Conservation (phyloP, 306 rosid genomes). For the Myrica gale region DNA sequence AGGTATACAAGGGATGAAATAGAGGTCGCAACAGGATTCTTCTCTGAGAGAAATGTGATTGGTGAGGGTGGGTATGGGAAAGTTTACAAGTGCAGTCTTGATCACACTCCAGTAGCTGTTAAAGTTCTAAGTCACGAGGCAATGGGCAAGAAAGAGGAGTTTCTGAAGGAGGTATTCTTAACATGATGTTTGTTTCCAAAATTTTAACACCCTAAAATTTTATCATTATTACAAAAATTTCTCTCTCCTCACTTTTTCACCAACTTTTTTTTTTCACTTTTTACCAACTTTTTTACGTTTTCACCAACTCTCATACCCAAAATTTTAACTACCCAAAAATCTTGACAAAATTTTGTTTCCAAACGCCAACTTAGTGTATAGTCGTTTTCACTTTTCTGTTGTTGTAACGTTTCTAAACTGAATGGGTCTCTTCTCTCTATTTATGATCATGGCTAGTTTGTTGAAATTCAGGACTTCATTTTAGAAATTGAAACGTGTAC, state of each 20-base stretch:
- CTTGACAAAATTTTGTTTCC: no score
- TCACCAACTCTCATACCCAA: no score
- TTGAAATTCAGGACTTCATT: constrained; percentile 19
- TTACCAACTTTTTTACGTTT: no score
- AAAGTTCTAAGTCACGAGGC: constrained; percentile 64
- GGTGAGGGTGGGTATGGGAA: constrained; percentile 97
- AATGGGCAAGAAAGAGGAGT: constrained; percentile 68
- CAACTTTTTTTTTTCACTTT: no score
- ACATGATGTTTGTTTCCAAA: no score
- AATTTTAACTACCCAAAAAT: no score
- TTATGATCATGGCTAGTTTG: constrained; percentile 11
- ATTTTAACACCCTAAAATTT: no score
- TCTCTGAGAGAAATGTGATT: constrained; percentile 54
- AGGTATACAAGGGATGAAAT: constrained; percentile 75
- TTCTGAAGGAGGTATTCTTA: constrained; percentile 80
- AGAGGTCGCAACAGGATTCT: constrained; percentile 65
- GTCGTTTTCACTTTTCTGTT: constrained; percentile 2
- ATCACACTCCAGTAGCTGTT: constrained; percentile 88
- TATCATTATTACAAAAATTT: no score
- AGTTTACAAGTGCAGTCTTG: constrained; percentile 85
- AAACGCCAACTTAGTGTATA: no score
- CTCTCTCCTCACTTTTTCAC: no score
- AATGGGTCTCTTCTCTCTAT: constrained; percentile 14
- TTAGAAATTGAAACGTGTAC: constrained; percentile 14
- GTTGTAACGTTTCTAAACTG: constrained; percentile 27